Base-by-base conservation (phyloP, 441 rosid species). In the Cnidoscolus chayamansa region DNA sequence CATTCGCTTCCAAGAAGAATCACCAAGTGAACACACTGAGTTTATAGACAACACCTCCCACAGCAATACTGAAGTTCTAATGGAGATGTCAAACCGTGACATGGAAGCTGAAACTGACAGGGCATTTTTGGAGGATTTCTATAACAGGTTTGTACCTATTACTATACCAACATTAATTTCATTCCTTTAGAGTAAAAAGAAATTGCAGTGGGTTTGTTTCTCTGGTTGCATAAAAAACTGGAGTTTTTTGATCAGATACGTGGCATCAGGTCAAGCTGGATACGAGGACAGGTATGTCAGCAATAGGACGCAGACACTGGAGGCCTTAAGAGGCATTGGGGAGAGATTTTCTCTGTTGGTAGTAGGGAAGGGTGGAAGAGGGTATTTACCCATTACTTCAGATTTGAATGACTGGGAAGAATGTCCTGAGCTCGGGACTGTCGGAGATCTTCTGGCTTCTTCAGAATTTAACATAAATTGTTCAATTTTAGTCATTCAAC, bases 381-480 rank as follows among this genome's bases (percentile, higher is more conserved):
- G 80, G 50, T 71, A 85, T 40, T 85, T 82, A 5, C 72, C 82
- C 0, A 80, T 91, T 77, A 88, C 94, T 1, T 75, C 86, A 0
- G 87, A 86, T 2, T 74, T 93, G 86, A 89, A 88, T 69, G 94
- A 93, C 63, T 89, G 96, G 97, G 97, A 93, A 55, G 96, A 93
- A 76, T 89, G 97, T 71, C 96, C 94, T 0, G 96, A 93, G 73
- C 82, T 93, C 0, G 98, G 97, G 15, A 71, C 80, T 0, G 86
- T 93, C 1, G 96, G 96, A 53, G 98, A 93, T 68, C 72, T 91
- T 60, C 73, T 93, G 56, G 91, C 94, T 76, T 91, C 94, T 10
- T 67, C 89, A 2, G 91, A 89, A 67, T 79, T 85, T 74, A 81
- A 84, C 70, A 77, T 82, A 60, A 83, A 80, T 60, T 81, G 86